Evolutionary conservation across 2,329 filamentous ascomycete species (phyloP).

Genomic region (Diaporthe citri): DNA sequence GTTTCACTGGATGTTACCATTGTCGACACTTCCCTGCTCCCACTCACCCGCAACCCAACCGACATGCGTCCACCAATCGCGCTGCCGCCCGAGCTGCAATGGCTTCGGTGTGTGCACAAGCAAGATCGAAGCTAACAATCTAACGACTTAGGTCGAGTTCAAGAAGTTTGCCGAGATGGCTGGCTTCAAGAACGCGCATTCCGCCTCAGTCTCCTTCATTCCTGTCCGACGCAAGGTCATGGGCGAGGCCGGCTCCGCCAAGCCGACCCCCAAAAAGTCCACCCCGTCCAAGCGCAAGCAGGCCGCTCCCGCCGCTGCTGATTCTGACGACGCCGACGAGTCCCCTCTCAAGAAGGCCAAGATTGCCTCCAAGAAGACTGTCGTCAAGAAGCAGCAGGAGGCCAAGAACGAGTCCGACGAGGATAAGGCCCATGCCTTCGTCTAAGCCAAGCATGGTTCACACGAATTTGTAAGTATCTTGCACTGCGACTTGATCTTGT

Average conservation of each 20-base stretch:
- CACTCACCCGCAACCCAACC: too few relatives aligned
- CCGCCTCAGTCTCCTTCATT: not conserved
- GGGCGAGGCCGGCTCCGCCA: not conserved
- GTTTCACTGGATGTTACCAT: not conserved
- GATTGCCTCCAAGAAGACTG: not conserved
- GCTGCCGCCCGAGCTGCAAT: too few relatives aligned
- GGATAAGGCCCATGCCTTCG: not conserved
- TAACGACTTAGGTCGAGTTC: not conserved
- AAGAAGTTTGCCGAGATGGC: constrained; percentile 28
- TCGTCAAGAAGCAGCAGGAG: not conserved
- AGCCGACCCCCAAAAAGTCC: not conserved
- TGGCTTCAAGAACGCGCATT: constrained; percentile 9
- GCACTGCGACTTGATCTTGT: not conserved
- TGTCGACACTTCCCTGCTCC: not conserved
- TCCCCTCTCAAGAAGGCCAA: constrained; percentile 24
- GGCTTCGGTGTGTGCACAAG: too few relatives aligned
- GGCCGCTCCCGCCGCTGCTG: accelerated
- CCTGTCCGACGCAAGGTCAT: not conserved
- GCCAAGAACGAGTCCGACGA: not conserved
- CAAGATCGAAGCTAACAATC: not conserved
- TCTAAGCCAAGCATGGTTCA: not conserved
- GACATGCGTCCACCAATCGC: too few relatives aligned
- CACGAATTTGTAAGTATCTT: not conserved
- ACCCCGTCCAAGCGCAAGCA: constrained; percentile 15
- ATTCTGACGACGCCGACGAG: not conserved